Base-by-base conservation (phyloP, 371 early-diverging fungal genomes). In the Haplosporangium sp. region DNA sequence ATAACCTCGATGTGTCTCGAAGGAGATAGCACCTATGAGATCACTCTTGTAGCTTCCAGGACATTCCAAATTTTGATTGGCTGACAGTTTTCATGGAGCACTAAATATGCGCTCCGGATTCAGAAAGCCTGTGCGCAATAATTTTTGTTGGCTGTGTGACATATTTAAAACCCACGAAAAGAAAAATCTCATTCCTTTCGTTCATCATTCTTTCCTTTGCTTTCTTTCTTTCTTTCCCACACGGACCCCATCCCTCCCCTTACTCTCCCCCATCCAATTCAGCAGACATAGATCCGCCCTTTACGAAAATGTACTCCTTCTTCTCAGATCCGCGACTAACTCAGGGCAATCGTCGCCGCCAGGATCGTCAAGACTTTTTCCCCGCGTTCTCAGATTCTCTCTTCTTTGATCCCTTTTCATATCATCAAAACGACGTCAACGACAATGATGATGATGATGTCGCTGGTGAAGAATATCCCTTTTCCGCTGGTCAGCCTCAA, bases 351-450 rank as follows among this genome's bases (percentile, higher is more conserved):
- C 62, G 66, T 16, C 62, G 57, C 21, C 73, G 53, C 43, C 66
- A 66, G 40, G 67, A 63, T 36, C 75, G 70, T 13, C 64, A 65
- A 42, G 62, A 75, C 43, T 69, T 65, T n/a, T 75, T 75, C 23
- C 70, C 75, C 29, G 43, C 53, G 38, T 65, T 69, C 43, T 69
- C 75, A 36, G 62, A 75, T 48, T 64, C 75, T 0, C 53, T 60
- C 52, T 64, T 74, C 50, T 50, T 50, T 40, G 75, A 75, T 40
- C 70, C 75, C 6, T 62, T 75, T 50, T 53, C 62, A n/a, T 6
- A 40, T 1, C 50, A 47, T 46, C 46, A 46, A 50, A 18, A 8
- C 20, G 18, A 50, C 14, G 5, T 7, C 18, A 20, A 18, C 50
- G 20, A 18, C 20, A 20, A 42, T 38, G 23, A 38, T 14, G 21